These are phyloP conservation scores for Suhomyces chickasaworum DNA, from an alignment of 1,139 yeast genomes.

Conservation along the genomic window DNA sequence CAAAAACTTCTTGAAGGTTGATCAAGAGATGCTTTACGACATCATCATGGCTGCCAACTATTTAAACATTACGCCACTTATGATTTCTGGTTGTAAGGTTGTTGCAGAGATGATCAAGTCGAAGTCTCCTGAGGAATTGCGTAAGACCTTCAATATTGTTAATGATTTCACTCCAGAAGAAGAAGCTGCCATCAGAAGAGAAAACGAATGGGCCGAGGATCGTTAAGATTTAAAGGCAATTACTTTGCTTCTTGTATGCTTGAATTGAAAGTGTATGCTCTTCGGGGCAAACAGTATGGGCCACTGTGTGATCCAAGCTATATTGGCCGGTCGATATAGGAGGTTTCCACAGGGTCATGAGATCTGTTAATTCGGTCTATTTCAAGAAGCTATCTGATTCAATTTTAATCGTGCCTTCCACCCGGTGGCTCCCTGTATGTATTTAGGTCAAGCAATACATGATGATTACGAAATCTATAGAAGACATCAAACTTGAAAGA, in stretches of 20 bases:
- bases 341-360: background rate
- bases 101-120: slow-evolving; percentile 99
- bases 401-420: background rate
- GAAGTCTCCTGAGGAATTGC: slow-evolving; percentile 93
- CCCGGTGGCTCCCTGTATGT: background rate
- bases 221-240: slow-evolving; percentile 54
- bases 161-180: slow-evolving; percentile 98
- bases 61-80: slow-evolving; percentile 86
- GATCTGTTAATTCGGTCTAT: background rate
- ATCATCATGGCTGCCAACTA: slow-evolving; percentile 95
- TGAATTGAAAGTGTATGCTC: background rate
- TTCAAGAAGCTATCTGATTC: background rate
- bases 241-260: background rate
- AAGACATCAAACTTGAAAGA: too few relatives aligned
- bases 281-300: background rate
- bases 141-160: slow-evolving; percentile 93
- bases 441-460: slow-evolving; percentile 2
- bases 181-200: slow-evolving; percentile 96
- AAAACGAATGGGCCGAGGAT: slow-evolving; percentile 99
- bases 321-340: background rate
- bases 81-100: slow-evolving; percentile 95
- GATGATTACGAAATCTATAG: background rate
- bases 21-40: slow-evolving; percentile 97
- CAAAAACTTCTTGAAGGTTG: slow-evolving; percentile 90
- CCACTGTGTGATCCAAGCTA: background rate